Evolutionary conservation across 805 yeast genomes (phyloP).

Genomic region (Schwanniomyces pseudopolymorphus): DNA sequence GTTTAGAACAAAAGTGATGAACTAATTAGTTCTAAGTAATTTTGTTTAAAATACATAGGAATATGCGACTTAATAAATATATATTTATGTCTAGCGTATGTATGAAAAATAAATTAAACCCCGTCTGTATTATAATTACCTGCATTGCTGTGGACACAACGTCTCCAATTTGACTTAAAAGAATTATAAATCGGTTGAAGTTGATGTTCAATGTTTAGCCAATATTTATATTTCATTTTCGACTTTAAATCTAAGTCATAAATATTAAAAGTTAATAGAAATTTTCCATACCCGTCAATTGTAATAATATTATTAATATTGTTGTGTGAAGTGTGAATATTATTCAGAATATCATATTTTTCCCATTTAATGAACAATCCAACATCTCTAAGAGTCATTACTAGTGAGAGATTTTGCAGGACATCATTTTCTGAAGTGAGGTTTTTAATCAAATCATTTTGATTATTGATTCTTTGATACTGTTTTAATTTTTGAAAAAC

Average conservation of each 20-base stretch:
- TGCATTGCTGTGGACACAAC: slow-evolving; percentile 18
- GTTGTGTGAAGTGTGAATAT: slow-evolving; percentile 29
- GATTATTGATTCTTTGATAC: slow-evolving; percentile 32
- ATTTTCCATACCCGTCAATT: slow-evolving; percentile 23
- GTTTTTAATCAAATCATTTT: slow-evolving; percentile 31
- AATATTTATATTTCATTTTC: slow-evolving; percentile 40
- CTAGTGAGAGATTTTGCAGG: slow-evolving; percentile 36
- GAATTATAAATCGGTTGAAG: slow-evolving; percentile 34
- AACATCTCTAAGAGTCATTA: slow-evolving; percentile 59
- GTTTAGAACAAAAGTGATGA: not conserved
- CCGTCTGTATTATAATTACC: not conserved
- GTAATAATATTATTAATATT: slow-evolving; percentile 24
- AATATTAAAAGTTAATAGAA: slow-evolving; percentile 35
- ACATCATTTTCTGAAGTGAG: slow-evolving; percentile 36
- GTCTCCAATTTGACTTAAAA: slow-evolving; percentile 26
- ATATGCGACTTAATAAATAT: not conserved
- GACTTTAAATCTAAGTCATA: slow-evolving; percentile 53
- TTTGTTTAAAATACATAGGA: not conserved
- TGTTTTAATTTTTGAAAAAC: slow-evolving; percentile 34
- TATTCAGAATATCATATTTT: slow-evolving; percentile 24
- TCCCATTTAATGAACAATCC: slow-evolving; percentile 48
- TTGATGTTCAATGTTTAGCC: slow-evolving; percentile 44
- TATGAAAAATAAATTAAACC: not conserved
- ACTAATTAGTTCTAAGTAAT: not conserved
- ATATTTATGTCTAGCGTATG: not conserved